Percentiles rank a stretch among this genome's conserved stretches.
Evolutionary conservation across 1,139 yeast genomes (phyloP).

Genomic region (Geotrichum reessii): DNA sequence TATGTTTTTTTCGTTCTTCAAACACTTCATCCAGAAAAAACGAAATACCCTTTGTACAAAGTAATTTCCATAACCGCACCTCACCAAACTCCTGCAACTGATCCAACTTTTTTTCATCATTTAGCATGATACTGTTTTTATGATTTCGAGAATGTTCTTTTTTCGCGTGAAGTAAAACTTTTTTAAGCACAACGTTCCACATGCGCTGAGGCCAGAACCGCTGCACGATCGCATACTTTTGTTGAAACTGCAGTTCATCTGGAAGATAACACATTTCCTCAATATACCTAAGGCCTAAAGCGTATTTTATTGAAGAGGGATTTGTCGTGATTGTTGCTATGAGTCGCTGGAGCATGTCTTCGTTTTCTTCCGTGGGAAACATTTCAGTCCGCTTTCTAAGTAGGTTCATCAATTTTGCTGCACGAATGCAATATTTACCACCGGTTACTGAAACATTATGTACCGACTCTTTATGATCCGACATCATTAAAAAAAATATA

Average conservation of each 20-base stretch:
- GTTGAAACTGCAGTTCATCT: background rate
- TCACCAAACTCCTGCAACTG: background rate
- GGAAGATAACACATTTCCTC: background rate
- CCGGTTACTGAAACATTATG: background rate
- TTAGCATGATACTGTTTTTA: background rate
- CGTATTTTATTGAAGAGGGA: background rate
- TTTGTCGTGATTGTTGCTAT: background rate
- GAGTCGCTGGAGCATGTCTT: background rate
- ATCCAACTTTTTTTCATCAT: background rate
- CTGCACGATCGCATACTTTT: background rate
- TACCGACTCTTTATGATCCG: background rate
- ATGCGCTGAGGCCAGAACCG: background rate
- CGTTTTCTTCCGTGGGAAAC: background rate
- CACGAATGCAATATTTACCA: background rate
- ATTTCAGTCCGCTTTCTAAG: background rate
- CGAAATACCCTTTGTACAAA: background rate
- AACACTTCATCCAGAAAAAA: background rate
- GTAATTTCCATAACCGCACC: background rate
- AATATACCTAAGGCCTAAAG: background rate
- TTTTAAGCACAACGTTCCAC: background rate
- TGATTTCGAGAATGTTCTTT: background rate
- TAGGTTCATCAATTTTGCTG: background rate
- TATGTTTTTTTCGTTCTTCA: background rate
- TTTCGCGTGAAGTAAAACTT: background rate
- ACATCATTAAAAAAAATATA: no score